A percentile compares a stretch with the other conserved stretches of the same genome.
phyloP scores from a whole-genome alignment of 2,329 filamentous ascomycete genomes.

The Exophiala calicioides region DNA sequence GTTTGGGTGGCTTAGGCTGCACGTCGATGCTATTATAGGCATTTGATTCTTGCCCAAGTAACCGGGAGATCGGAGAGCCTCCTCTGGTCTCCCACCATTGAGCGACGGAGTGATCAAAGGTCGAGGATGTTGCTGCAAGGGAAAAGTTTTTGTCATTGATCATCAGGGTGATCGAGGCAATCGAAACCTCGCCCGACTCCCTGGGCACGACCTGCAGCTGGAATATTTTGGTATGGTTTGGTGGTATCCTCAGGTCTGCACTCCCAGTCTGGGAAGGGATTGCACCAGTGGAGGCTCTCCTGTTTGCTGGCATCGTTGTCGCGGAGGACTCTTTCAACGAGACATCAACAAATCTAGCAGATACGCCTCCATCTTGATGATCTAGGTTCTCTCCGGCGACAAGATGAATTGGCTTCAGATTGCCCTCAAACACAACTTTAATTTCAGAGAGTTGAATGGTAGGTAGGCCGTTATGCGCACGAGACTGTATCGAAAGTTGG shows the following conservation, averaged over 20 bases:
- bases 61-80: constrained; percentile 39
- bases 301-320: constrained; percentile 30
- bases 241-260: constrained; percentile 65
- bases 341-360: constrained; percentile 37
- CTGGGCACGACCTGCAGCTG: constrained; percentile 72
- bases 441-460: constrained; percentile 53
- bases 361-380: constrained; percentile 28
- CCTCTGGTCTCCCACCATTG: constrained; percentile 47
- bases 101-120: constrained; percentile 37
- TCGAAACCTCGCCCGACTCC: constrained; percentile 75
- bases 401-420: constrained; percentile 46
- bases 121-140: constrained; percentile 64
- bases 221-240: constrained; percentile 69
- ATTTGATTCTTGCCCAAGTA: constrained; percentile 48
- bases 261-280: constrained; percentile 53
- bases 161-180: constrained; percentile 63
- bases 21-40: constrained; percentile 64
- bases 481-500: constrained; percentile 57
- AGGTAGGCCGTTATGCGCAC: constrained; percentile 45
- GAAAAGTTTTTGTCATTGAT: constrained; percentile 67
- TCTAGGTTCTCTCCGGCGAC: constrained; percentile 36
- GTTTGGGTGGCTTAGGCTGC: constrained; percentile 85
- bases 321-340: constrained; percentile 39
- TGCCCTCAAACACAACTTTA: constrained; percentile 56
- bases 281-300: constrained; percentile 39